Evolutionary conservation across 768 basidiomycete genomes (phyloP).

Genomic region (Tephrocybe sp.): DNA sequence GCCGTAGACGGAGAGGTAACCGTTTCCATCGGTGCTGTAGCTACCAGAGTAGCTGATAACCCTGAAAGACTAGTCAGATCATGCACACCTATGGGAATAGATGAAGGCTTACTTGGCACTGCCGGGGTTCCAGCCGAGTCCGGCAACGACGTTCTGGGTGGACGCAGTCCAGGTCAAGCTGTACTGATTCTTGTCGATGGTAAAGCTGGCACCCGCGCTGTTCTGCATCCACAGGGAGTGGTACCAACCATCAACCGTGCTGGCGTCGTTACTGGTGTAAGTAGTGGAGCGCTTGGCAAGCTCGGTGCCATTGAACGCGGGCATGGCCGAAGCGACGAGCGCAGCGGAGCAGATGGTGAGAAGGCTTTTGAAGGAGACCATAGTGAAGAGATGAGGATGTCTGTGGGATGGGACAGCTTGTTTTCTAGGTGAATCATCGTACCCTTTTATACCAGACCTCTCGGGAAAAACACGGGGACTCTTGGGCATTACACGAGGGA

Average conservation of each 20-base stretch:
- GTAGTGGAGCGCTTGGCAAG: slow-evolving; percentile 18
- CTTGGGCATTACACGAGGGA: too few relatives aligned
- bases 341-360: slow-evolving; percentile 17
- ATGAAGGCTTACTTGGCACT: slow-evolving; percentile 21
- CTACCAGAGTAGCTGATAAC: slow-evolving; percentile 35
- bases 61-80: slow-evolving; percentile 18
- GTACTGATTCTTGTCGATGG: slow-evolving; percentile 31
- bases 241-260: slow-evolving; percentile 33
- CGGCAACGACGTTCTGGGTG: slow-evolving; percentile 35
- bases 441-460: too few relatives aligned
- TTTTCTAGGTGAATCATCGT: too few relatives aligned
- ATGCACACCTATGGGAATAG: not conserved
- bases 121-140: slow-evolving; percentile 39
- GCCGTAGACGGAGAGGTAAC: slow-evolving; percentile 44
- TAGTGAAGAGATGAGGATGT: too few relatives aligned
- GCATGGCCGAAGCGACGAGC: slow-evolving; percentile 5
- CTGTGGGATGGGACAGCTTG: too few relatives aligned
- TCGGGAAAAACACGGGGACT: too few relatives aligned
- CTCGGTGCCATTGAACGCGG: slow-evolving; percentile 14
- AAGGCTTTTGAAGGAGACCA: slow-evolving; percentile 7
- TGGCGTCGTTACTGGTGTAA: slow-evolving; percentile 25
- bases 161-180: slow-evolving; percentile 29
- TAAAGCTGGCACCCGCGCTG: slow-evolving; percentile 27
- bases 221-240: slow-evolving; percentile 38
- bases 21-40: slow-evolving; percentile 37